phyloP scores from a whole-genome alignment of 2,329 filamentous ascomycete species.

The Amphichorda felina region DNA sequence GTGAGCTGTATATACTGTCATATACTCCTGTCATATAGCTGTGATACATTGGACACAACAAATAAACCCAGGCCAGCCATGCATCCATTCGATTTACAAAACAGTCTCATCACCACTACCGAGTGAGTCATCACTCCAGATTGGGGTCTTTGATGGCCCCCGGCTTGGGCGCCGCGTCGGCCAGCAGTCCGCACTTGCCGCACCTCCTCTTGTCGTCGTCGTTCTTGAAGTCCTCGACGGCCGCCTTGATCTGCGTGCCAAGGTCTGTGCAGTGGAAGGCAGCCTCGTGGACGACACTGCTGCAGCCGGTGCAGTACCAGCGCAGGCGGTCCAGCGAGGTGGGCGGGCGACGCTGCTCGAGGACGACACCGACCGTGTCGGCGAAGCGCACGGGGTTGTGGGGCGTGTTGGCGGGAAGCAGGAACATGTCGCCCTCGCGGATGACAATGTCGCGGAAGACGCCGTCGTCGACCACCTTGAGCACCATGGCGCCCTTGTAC shows the following conservation, averaged over 20 bases:
- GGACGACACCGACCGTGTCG: constrained; percentile 84
- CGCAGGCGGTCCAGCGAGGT: constrained; percentile 65
- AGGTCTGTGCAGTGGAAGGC: constrained; percentile 82
- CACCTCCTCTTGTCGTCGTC: constrained; percentile 61
- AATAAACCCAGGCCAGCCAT: no score
- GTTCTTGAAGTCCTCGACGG: constrained; percentile 69
- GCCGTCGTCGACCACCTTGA: constrained; percentile 72
- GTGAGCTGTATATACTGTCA: neutral
- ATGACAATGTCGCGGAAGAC: constrained; percentile 78
- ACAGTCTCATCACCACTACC: no score
- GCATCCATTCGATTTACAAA: no score
- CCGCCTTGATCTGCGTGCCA: constrained; percentile 87
- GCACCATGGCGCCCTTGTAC: constrained; percentile 82
- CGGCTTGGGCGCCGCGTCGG: constrained; percentile 54
- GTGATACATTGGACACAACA: no score
- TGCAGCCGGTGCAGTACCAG: constrained; percentile 65
- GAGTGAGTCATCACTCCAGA: constrained; percentile 23
- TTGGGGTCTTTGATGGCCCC: constrained; percentile 51
- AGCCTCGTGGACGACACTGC: constrained; percentile 75
- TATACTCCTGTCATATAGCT: constrained; percentile 1
- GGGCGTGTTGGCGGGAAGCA: constrained; percentile 86
- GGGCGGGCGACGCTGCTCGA: constrained; percentile 71
- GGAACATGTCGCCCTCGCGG: constrained; percentile 85
- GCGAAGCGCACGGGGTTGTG: constrained; percentile 93
- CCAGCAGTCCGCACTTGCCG: constrained; percentile 61